A percentile compares a stretch with the other conserved stretches of the same genome.
Conservation (phyloP, 1,139 yeast species). For the Saccharomyces hybrid region DNA sequence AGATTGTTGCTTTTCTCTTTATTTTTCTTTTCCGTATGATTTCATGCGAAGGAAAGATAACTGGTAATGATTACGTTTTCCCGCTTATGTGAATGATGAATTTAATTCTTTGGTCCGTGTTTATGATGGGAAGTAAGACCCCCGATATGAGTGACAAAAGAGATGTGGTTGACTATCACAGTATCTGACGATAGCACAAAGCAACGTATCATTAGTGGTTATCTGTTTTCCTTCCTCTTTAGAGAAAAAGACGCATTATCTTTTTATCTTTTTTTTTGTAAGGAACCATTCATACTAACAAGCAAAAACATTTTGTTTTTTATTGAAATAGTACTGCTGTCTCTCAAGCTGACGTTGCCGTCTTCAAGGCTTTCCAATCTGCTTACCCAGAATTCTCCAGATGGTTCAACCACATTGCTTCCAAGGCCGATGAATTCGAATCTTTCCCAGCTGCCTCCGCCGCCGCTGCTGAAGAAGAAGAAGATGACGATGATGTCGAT, state of each 20-base stretch:
- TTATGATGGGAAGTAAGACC: constrained; percentile 92
- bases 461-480: constrained; percentile 54
- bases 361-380: constrained; percentile 89
- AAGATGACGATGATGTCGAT: constrained; percentile 87
- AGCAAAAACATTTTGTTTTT: constrained; percentile 3
- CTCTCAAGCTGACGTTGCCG: constrained; percentile 92
- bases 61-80: background rate
- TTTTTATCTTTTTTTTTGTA: background rate
- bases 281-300: background rate
- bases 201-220: background rate
- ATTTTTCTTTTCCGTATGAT: background rate
- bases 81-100: constrained; percentile 47
- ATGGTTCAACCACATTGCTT: constrained; percentile 97
- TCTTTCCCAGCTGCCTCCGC: constrained; percentile 77
- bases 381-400: constrained; percentile 92
- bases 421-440: constrained; percentile 78
- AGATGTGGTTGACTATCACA: constrained; percentile 20
- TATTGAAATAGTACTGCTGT: constrained; percentile 54
- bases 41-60: background rate
- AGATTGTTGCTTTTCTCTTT: constrained; percentile 3
- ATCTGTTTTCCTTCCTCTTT: background rate
- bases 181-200: constrained; percentile 9
- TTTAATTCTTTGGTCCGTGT: constrained; percentile 80
- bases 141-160: constrained; percentile 67
- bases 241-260: background rate